Conservation (phyloP, 306 rosid species). For the Casuarina equisetifolia region DNA sequence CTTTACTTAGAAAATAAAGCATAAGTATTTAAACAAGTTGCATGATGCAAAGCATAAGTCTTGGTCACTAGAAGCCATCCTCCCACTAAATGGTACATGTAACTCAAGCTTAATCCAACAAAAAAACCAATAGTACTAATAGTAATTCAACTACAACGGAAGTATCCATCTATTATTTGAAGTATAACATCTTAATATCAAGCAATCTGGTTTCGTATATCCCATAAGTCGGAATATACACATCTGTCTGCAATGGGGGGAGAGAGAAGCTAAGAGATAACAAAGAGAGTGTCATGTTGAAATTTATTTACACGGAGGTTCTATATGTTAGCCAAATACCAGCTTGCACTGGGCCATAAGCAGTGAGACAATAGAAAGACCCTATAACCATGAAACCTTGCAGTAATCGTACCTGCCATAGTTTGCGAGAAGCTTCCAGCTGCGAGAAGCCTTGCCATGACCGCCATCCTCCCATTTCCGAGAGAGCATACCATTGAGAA, state of each 20-base stretch:
- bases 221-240: neutral
- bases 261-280: neutral
- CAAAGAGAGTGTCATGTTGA: neutral
- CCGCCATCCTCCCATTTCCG: slow-evolving; percentile 84
- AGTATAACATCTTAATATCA: neutral
- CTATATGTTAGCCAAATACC: neutral
- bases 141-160: neutral
- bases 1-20: neutral
- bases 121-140: no score
- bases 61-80: neutral
- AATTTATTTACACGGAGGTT: neutral
- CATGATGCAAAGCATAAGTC: neutral
- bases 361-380: neutral
- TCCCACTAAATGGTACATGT: neutral
- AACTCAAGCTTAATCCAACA: neutral
- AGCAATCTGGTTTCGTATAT: neutral
- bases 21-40: neutral
- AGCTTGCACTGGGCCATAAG: neutral
- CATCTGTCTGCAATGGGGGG: neutral
- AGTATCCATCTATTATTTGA: neutral
- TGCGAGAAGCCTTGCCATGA: slow-evolving; percentile 75
- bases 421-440: slow-evolving; percentile 54
- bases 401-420: slow-evolving; percentile 46
- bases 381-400: neutral
- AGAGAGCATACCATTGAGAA: slow-evolving; percentile 60